Conservation (phyloP, 2,329 filamentous ascomycete species). For the Diplodia mutila region DNA sequence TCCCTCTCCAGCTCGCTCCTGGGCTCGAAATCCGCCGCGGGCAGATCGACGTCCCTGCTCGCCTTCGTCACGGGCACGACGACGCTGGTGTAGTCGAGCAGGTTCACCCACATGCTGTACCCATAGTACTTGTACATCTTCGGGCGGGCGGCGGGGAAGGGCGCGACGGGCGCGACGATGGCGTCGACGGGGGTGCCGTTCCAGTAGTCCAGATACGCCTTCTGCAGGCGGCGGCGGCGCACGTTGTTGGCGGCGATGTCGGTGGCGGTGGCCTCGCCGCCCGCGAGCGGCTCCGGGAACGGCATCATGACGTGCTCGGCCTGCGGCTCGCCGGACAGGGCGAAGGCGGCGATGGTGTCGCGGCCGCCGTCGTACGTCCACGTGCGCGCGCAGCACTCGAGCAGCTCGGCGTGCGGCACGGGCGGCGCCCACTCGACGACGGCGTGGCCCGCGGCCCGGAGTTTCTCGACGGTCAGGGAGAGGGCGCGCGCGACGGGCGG, state of each 20-base stretch:
- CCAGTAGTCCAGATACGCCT: conserved; percentile 46
- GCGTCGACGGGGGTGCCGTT: conserved; percentile 45
- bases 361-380: conserved; percentile 8
- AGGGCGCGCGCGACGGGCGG: conserved; percentile 36
- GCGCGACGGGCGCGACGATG: conserved; percentile 42
- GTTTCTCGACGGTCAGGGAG: conserved; percentile 32
- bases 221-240: conserved; percentile 35
- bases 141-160: conserved; percentile 46
- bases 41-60: conserved; percentile 54
- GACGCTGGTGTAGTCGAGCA: conserved; percentile 60
- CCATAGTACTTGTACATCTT: conserved; percentile 53
- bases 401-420: conserved; percentile 6
- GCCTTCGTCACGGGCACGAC: conserved; percentile 61
- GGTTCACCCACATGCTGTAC: conserved; percentile 54
- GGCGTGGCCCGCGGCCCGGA: conserved; percentile 37
- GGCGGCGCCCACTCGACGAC: conserved; percentile 29
- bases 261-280: conserved; percentile 29
- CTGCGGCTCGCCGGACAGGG: conserved; percentile 39
- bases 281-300: neutral
- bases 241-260: conserved; percentile 37
- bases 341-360: conserved; percentile 12
- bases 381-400: conserved; percentile 4
- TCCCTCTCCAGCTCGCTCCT: conserved; percentile 24
- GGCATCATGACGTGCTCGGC: conserved; percentile 32
- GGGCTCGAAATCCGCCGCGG: conserved; percentile 32